Conservation (phyloP, 441 rosid genomes). For the Croton setiger region DNA sequence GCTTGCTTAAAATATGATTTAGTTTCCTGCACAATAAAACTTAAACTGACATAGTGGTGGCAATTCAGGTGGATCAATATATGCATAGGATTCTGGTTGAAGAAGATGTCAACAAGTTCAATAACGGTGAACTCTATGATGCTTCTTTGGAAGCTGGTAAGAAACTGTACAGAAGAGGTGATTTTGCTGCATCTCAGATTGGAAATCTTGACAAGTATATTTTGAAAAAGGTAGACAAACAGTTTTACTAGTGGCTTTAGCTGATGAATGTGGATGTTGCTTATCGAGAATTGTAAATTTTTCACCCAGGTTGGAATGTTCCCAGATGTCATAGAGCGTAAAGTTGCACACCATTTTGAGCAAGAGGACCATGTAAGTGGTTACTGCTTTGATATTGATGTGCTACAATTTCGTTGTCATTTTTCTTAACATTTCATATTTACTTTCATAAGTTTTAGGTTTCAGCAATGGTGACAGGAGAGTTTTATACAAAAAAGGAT, state of each 20-base stretch:
- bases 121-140: constrained; percentile 42
- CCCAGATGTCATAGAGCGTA: constrained; percentile 78
- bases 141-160: constrained; percentile 68
- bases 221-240: constrained; percentile 51
- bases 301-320: constrained; percentile 68
- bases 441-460: constrained; percentile 41
- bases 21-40: constrained; percentile 9
- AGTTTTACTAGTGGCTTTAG: constrained; percentile 9
- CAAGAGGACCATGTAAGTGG: constrained; percentile 70
- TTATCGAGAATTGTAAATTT: constrained; percentile 19
- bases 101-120: constrained; percentile 51
- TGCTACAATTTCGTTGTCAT: background rate
- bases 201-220: constrained; percentile 54
- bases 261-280: constrained; percentile 12
- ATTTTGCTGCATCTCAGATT: constrained; percentile 67
- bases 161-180: constrained; percentile 65
- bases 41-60: constrained; percentile 18
- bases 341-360: constrained; percentile 63
- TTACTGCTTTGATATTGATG: constrained; percentile 10
- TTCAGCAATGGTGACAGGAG: constrained; percentile 82
- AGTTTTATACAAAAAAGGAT: constrained; percentile 72
- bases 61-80: constrained; percentile 73
- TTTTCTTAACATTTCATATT: constrained; percentile 7
- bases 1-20: constrained; percentile 7
- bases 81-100: constrained; percentile 77